phyloP scores from a whole-genome alignment of 176 grass and related monocot species.

The Oryza meridionalis region DNA sequence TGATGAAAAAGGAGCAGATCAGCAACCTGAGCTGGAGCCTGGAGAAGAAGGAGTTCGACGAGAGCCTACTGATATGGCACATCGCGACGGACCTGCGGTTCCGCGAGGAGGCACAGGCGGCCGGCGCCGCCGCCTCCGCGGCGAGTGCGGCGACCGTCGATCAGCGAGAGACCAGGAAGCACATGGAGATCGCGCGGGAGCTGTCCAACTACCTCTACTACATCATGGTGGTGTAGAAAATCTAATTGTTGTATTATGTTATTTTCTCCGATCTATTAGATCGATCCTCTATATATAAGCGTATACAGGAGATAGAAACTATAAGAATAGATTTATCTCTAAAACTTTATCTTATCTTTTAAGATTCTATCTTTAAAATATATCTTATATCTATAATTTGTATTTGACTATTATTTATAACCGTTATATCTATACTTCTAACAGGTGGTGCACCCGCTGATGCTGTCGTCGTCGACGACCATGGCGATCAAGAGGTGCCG shows the following conservation, averaged over 20 bases:
- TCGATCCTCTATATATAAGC: too few species aligned
- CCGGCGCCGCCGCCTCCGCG: too few species aligned
- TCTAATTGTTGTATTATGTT: too few species aligned
- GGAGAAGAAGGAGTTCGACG: background rate
- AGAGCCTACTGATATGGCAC: constrained; percentile 26
- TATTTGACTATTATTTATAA: too few species aligned
- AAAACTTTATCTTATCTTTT: too few species aligned
- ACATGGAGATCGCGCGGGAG: background rate
- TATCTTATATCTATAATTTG: too few species aligned
- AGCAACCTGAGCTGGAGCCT: background rate
- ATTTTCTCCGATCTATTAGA: too few species aligned
- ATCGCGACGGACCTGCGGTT: background rate
- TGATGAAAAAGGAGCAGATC: background rate
- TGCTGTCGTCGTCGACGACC: background rate
- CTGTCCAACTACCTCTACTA: background rate
- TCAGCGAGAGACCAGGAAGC: background rate
- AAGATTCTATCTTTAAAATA: too few species aligned
- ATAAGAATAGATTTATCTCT: too few species aligned
- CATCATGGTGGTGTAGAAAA: constrained; percentile 8
- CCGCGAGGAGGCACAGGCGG: background rate
- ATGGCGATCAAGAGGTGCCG: constrained; percentile 6
- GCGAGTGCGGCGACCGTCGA: too few species aligned
- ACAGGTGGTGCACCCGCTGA: constrained; percentile 11
- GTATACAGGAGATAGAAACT: too few species aligned
- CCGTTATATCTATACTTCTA: too few species aligned